These are phyloP conservation scores for Tubosaeta sp. DNA, from an alignment of 768 basidiomycete species.

Conservation along the genomic window DNA sequence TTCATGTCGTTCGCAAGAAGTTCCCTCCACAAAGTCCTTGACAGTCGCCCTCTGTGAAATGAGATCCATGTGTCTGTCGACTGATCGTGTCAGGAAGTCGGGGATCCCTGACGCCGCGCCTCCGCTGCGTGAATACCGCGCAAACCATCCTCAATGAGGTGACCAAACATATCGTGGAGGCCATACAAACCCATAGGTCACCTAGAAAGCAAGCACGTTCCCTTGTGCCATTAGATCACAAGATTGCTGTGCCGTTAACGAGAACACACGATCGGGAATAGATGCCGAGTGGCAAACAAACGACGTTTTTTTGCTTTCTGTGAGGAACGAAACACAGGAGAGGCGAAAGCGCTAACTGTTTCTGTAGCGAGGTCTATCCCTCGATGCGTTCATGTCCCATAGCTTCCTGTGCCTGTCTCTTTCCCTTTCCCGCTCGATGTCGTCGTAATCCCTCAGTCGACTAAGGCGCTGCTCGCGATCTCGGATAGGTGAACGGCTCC, in stretches of 20 bases:
- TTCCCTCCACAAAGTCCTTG: slow-evolving; percentile 3
- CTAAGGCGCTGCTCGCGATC: slow-evolving; percentile 16
- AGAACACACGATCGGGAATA: slow-evolving; percentile 8
- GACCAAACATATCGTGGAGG: slow-evolving; percentile 5
- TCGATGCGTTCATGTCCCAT: slow-evolving; percentile 46
- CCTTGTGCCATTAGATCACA: slow-evolving; percentile 14
- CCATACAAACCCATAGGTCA: slow-evolving; percentile 9
- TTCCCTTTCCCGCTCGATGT: slow-evolving; percentile 24
- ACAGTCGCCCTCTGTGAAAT: slow-evolving; percentile 4
- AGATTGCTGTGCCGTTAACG: slow-evolving; percentile 13
- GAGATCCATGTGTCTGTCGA: slow-evolving; percentile 8
- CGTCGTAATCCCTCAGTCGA: slow-evolving; percentile 25
- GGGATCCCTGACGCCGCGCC: background rate
- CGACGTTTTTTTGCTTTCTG: background rate
- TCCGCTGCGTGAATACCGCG: slow-evolving; percentile 1
- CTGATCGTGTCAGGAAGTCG: slow-evolving; percentile 1
- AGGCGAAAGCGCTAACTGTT: slow-evolving; percentile 12
- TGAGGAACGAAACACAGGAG: slow-evolving; percentile 5
- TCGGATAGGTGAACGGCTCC: slow-evolving; percentile 29
- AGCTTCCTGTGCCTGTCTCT: slow-evolving; percentile 45
- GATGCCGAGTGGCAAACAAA: slow-evolving; percentile 2
- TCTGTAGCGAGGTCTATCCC: slow-evolving; percentile 32
- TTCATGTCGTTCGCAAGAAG: slow-evolving; percentile 9
- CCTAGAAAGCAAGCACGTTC: slow-evolving; percentile 13
- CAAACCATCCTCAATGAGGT: slow-evolving; percentile 12